Evolutionary conservation across 768 basidiomycete genomes (phyloP).

Genomic region (Xerocomus potaroensis): DNA sequence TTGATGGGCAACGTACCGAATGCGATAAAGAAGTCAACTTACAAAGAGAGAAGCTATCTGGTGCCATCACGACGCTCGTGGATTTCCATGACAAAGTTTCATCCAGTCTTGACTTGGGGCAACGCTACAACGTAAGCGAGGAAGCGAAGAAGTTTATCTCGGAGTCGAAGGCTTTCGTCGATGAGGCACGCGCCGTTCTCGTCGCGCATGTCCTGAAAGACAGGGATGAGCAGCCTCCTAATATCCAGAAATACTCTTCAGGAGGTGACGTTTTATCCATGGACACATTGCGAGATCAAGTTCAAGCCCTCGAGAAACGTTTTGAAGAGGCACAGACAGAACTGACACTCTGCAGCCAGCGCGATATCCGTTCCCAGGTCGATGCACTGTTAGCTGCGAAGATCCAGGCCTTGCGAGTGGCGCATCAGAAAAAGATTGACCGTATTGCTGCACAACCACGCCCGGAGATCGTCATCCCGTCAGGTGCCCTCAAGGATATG

Average conservation of each 20-base stretch:
- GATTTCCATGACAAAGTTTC: slow-evolving; percentile 18
- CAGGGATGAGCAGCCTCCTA: slow-evolving; percentile 6
- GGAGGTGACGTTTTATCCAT: background rate
- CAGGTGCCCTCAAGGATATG: slow-evolving; percentile 10
- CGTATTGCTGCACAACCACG: slow-evolving; percentile 10
- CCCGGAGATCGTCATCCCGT: slow-evolving; percentile 21
- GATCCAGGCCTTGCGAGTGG: slow-evolving; percentile 18
- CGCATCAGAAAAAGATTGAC: slow-evolving; percentile 20
- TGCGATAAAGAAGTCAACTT: slow-evolving; percentile 23
- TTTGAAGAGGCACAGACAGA: slow-evolving; percentile 30
- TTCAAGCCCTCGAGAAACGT: slow-evolving; percentile 26
- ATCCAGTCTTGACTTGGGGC: slow-evolving; percentile 25
- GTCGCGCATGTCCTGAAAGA: slow-evolving; percentile 17
- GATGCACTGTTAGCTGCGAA: slow-evolving; percentile 16
- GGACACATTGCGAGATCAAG: slow-evolving; percentile 12
- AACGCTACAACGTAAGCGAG: slow-evolving; percentile 23
- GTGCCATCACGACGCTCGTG: slow-evolving; percentile 22
- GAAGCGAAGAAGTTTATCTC: slow-evolving; percentile 19
- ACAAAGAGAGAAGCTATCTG: slow-evolving; percentile 24
- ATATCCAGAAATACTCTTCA: background rate
- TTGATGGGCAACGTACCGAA: slow-evolving; percentile 25
- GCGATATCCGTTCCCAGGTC: slow-evolving; percentile 17
- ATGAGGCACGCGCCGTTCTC: slow-evolving; percentile 23
- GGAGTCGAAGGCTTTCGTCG: slow-evolving; percentile 25
- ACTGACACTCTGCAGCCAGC: slow-evolving; percentile 23